phyloP scores from a whole-genome alignment of 164 flowering plant species.

The Nymphaea colorata region DNA sequence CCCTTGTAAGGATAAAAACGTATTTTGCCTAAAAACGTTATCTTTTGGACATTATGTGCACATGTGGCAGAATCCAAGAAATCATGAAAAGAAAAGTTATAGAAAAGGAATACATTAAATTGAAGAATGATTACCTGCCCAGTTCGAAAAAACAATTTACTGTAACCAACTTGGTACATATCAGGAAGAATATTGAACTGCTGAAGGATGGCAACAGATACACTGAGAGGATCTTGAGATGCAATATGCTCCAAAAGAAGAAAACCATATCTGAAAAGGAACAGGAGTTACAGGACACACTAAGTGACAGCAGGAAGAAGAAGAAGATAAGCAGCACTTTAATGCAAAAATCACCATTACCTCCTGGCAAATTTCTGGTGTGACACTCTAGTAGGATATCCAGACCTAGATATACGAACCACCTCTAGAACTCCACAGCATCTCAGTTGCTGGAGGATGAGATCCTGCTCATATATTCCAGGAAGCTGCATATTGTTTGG shows the following conservation, averaged over 20 bases:
- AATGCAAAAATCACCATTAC: constrained; percentile 18
- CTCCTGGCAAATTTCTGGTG: constrained; percentile 98
- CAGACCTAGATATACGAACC: constrained; percentile 92
- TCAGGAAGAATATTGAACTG: constrained; percentile 90
- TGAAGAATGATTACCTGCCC: constrained; percentile 58
- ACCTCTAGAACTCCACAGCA: constrained; percentile 99
- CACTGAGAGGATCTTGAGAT: constrained; percentile 93
- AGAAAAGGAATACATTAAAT: no score
- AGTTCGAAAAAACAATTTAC: constrained; percentile 92
- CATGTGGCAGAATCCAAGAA: no score
- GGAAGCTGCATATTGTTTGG: constrained; percentile 84
- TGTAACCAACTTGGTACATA: constrained; percentile 98
- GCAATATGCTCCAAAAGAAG: constrained; percentile 75
- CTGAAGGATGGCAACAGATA: constrained; percentile 96
- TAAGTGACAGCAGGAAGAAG: neutral
- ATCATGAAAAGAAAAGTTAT: no score
- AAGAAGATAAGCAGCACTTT: neutral
- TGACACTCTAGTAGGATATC: constrained; percentile 95
- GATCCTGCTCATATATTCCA: constrained; percentile 70
- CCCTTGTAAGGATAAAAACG: no score
- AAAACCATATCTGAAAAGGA: constrained; percentile 72
- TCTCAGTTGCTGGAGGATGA: constrained; percentile 83
- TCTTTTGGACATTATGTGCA: no score
- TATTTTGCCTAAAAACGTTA: no score
- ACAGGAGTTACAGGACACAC: neutral